A percentile compares a stretch with the other conserved stretches of the same genome.
Conservation (phyloP, 129 eudicot species). For the Arctium minus region DNA sequence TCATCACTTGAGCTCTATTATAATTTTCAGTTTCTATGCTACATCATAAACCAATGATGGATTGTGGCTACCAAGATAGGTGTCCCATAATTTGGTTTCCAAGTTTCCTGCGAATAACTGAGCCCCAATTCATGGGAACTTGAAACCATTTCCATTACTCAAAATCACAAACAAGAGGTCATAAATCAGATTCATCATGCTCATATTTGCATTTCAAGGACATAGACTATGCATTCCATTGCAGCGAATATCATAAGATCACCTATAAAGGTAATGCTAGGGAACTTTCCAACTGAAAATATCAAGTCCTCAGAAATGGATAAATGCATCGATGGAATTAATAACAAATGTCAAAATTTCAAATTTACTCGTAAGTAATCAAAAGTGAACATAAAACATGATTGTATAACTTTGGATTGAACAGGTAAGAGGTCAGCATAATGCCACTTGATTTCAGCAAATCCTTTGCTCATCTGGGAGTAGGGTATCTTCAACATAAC, state of each 20-base stretch:
- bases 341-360: not conserved
- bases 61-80: not conserved
- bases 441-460: not conserved
- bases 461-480: not conserved
- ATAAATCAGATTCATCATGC: too few relatives aligned
- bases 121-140: not conserved
- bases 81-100: too few relatives aligned
- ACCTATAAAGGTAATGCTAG: not conserved
- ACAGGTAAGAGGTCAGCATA: not conserved
- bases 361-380: not conserved
- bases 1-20: not conserved
- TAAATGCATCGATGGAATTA: not conserved
- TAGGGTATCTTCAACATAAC: slow-evolving; percentile 4
- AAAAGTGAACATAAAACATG: not conserved
- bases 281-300: not conserved
- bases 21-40: not conserved
- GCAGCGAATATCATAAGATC: not conserved
- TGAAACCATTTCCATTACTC: too few relatives aligned
- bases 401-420: not conserved
- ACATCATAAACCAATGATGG: not conserved
- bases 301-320: not conserved
- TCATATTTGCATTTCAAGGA: not conserved
- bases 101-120: too few relatives aligned
- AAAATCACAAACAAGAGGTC: too few relatives aligned
- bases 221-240: not conserved